Conservation (phyloP, 129 eudicot species). For the Logfia minima region DNA sequence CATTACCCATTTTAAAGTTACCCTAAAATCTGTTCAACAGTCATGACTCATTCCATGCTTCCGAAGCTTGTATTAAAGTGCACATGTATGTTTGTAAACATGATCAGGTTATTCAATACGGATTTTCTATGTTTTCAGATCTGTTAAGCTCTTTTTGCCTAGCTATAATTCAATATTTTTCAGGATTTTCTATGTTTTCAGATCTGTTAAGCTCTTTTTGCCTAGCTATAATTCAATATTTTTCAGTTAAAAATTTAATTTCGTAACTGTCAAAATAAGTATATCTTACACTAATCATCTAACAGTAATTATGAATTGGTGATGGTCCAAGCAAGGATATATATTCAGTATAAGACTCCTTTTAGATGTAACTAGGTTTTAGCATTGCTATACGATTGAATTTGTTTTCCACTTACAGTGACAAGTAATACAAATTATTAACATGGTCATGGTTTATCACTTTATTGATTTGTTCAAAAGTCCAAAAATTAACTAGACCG, state of each 20-base stretch:
- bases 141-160: neutral
- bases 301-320: neutral
- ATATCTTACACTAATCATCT: neutral
- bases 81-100: neutral
- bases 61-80: neutral
- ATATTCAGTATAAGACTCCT: slow-evolving; percentile 3
- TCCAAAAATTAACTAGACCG: neutral
- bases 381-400: neutral
- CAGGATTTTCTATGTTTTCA: neutral
- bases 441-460: neutral
- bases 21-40: neutral
- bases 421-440: neutral
- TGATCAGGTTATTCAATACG: neutral
- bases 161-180: neutral
- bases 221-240: neutral
- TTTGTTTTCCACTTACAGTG: neutral
- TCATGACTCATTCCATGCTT: neutral
- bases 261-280: neutral
- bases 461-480: neutral
- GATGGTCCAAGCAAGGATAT: neutral
- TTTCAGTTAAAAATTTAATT: no score
- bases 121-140: neutral
- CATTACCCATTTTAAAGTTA: neutral
- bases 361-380: neutral
- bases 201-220: neutral